Base-by-base conservation (phyloP, 441 rosid genomes). In the Pelargonium citronellum region DNA sequence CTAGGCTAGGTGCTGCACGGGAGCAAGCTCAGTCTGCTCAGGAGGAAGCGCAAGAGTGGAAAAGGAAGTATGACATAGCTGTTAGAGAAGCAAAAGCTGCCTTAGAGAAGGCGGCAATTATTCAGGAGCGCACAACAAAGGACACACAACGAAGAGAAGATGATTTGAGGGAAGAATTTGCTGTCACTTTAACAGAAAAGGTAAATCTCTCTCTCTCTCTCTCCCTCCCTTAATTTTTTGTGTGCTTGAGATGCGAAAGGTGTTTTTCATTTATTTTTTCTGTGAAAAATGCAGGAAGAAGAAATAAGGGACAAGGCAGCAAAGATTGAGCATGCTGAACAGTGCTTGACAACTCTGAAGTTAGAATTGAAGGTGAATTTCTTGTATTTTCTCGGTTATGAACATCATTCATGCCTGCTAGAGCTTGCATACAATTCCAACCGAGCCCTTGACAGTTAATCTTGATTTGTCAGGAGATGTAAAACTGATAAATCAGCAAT, bases 1-100 rank as follows among this genome's bases (percentile, higher is more conserved):
- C 97, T 71, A 91, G 98, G 78, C 77, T 95, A 57, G 94, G 90
- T 81, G 99, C 99, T 79, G 94, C 97, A 60, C 85, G 79, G 81
- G 99, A 95, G 77, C 97, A 91, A 74, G 86, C 87, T 57, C 82
- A 81, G 72, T 85, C 97, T 64, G 92, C 97, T 74, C 90, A 91
- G 82, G 98, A 89, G 80, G 98, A 91, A 80, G 92, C 98, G 2
- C 85, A 82, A 66, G 98, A 95, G 71, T 95, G 98, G 99, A 87
- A 89, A 78, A 85, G 98, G 74, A 95, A 92, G 83, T 95, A 87
- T 72, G 98, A 89, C 75, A 82, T 78, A 65, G 95, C 97, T 64
- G 90, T 89, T 57, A 85, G 94, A 81, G 98, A 95, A 74, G 95
- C 97, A 51, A 92, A 88, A 79, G 77, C 86, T 81, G 97, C 99